Percentiles rank a stretch among this genome's conserved stretches.
These are phyloP conservation scores for Fonsecaea multimorphosa DNA, from an alignment of 2,329 filamentous ascomycete species.

Conservation along the genomic window DNA sequence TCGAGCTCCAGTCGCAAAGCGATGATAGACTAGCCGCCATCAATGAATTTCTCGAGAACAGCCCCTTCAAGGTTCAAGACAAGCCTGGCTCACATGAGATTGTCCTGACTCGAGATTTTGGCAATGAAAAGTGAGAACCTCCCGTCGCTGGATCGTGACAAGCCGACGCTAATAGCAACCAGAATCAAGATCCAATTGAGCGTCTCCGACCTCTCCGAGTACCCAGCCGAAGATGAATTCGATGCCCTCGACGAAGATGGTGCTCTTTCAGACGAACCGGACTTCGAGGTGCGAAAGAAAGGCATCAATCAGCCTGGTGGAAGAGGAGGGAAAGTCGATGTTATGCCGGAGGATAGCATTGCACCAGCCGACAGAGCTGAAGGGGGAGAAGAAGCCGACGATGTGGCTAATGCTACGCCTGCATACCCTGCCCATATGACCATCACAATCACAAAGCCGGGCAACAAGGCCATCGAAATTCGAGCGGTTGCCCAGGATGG, in stretches of 20 bases:
- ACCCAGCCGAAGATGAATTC: conserved; percentile 64
- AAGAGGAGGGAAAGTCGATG: conserved; percentile 58
- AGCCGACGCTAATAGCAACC: conserved; percentile 36
- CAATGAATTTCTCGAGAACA: conserved; percentile 86
- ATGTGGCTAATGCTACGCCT: conserved; percentile 57
- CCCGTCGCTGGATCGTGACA: background rate
- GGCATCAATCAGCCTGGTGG: conserved; percentile 61
- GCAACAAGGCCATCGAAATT: conserved; percentile 83
- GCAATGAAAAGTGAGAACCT: conserved; percentile 78
- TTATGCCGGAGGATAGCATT: conserved; percentile 62
- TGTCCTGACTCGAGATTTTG: conserved; percentile 78
- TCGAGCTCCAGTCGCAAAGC: conserved; percentile 82
- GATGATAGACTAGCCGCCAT: conserved; percentile 74
- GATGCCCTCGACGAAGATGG: conserved; percentile 54
- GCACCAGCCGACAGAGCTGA: conserved; percentile 63
- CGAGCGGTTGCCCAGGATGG: conserved; percentile 87
- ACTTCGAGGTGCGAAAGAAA: conserved; percentile 64
- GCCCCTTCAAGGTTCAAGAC: conserved; percentile 80
- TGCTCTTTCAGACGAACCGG: conserved; percentile 64
- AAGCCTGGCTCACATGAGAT: conserved; percentile 85
- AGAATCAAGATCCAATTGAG: conserved; percentile 83
- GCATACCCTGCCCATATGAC: conserved; percentile 81
- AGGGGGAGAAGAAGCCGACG: conserved; percentile 60
- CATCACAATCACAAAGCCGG: conserved; percentile 86
- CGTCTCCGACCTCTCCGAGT: conserved; percentile 78